A percentile compares a stretch with the other conserved stretches of the same genome.
Conservation (phyloP, 768 basidiomycete genomes). For the Candolleomyces eurysporus region DNA sequence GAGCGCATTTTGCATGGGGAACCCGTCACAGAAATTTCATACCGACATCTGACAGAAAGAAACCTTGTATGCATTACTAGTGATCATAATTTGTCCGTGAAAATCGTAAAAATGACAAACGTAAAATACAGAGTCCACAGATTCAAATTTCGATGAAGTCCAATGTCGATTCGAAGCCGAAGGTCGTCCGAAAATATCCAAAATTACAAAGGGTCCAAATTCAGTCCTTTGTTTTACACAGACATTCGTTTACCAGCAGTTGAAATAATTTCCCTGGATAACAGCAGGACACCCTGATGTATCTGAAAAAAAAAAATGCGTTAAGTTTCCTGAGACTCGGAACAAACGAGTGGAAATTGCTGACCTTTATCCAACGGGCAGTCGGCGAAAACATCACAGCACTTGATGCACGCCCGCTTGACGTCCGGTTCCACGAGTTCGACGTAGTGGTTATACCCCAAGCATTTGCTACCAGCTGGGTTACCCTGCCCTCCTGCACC, state of each 20-base stretch:
- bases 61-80: too few relatives aligned
- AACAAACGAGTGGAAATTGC: background rate
- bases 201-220: background rate
- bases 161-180: too few relatives aligned
- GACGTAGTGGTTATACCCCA: constrained; percentile 59
- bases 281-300: constrained; percentile 50
- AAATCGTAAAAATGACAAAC: too few relatives aligned
- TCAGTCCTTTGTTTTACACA: background rate
- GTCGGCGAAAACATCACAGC: constrained; percentile 52
- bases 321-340: background rate
- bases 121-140: too few relatives aligned
- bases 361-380: constrained; percentile 48
- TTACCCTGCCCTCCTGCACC: constrained; percentile 49
- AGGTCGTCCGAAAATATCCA: background rate
- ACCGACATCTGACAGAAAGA: too few relatives aligned
- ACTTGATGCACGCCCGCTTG: constrained; percentile 53
- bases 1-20: too few relatives aligned
- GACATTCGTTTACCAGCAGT: constrained; percentile 29
- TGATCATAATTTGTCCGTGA: too few relatives aligned
- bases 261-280: constrained; percentile 51
- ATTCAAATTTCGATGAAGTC: too few relatives aligned
- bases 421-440: constrained; percentile 53
- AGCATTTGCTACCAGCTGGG: constrained; percentile 46
- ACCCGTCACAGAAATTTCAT: too few relatives aligned
- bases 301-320: constrained; percentile 25